phyloP scores from a whole-genome alignment of 2,329 filamentous ascomycete genomes.

The Cordyceps tenuipes region DNA sequence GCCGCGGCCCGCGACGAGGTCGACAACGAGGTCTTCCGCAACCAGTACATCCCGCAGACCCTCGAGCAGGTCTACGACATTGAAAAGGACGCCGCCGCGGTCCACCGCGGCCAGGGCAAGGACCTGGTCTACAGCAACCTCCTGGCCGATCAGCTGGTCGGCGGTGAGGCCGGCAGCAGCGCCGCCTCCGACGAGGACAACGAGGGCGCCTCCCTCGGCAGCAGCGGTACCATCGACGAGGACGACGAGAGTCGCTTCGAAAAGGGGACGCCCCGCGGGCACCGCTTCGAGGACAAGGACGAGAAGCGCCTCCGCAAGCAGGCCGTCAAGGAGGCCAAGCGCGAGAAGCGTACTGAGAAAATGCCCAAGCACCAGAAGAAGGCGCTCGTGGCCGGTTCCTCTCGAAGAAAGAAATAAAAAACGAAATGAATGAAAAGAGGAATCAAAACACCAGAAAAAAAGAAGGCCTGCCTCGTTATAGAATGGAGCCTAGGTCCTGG shows the following conservation, averaged over 20 bases:
- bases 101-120: conserved; percentile 63
- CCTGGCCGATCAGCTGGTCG: conserved; percentile 60
- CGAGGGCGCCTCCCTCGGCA: conserved; percentile 38
- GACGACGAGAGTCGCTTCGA: conserved; percentile 52
- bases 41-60: conserved; percentile 94
- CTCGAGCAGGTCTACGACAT: conserved; percentile 95
- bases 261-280: conserved; percentile 65
- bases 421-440: conserved; percentile 17
- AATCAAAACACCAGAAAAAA: conserved; percentile 8
- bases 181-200: conserved; percentile 23
- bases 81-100: conserved; percentile 76
- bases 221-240: conserved; percentile 21
- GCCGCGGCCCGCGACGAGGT: conserved; percentile 56
- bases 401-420: conserved; percentile 52
- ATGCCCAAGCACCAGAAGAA: conserved; percentile 97
- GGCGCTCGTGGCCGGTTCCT: conserved; percentile 59
- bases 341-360: conserved; percentile 87
- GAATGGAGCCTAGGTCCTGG: conserved; percentile 4
- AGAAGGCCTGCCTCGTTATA: not conserved
- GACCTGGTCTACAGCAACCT: conserved; percentile 81
- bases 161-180: conserved; percentile 22
- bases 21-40: conserved; percentile 86
- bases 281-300: conserved; percentile 85
- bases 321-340: conserved; percentile 89
- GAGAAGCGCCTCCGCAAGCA: conserved; percentile 74